Evolutionary conservation across 148 eudicot genomes (phyloP).

Genomic region (Salicornia ramosissima): DNA sequence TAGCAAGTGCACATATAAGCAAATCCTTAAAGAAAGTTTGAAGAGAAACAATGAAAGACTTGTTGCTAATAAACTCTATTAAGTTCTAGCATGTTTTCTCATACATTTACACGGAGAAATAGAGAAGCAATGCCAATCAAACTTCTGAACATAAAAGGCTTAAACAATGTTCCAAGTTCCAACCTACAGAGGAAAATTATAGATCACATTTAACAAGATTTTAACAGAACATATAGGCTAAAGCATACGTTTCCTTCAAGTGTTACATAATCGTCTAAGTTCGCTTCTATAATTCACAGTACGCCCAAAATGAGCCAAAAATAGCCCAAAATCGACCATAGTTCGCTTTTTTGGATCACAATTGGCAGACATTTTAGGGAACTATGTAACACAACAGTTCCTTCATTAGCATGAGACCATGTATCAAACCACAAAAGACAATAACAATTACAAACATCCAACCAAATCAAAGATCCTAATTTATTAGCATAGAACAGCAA

Average conservation of each 20-base stretch:
- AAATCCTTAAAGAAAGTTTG: neutral
- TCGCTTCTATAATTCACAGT: too few relatives aligned
- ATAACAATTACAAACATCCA: neutral
- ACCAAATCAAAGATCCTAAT: constrained; percentile 1
- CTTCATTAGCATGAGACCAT: neutral
- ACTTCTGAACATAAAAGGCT: too few relatives aligned
- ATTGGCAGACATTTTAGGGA: too few relatives aligned
- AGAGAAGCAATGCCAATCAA: too few relatives aligned
- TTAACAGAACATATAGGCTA: neutral
- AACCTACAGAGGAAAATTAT: neutral
- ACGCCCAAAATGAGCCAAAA: too few relatives aligned
- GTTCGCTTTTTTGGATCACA: too few relatives aligned
- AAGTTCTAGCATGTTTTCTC: neutral
- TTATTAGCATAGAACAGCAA: too few relatives aligned
- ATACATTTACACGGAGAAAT: too few relatives aligned
- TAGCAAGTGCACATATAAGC: neutral
- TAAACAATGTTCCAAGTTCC: too few relatives aligned
- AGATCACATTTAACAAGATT: neutral
- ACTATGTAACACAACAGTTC: too few relatives aligned
- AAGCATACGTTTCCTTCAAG: neutral
- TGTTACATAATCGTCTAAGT: too few relatives aligned
- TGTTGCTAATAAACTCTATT: neutral
- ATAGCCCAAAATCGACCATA: too few relatives aligned
- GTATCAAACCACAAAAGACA: neutral
- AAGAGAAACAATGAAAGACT: neutral